Conservation (phyloP, 2,329 filamentous ascomycete genomes). For the Cladosporium phlei region DNA sequence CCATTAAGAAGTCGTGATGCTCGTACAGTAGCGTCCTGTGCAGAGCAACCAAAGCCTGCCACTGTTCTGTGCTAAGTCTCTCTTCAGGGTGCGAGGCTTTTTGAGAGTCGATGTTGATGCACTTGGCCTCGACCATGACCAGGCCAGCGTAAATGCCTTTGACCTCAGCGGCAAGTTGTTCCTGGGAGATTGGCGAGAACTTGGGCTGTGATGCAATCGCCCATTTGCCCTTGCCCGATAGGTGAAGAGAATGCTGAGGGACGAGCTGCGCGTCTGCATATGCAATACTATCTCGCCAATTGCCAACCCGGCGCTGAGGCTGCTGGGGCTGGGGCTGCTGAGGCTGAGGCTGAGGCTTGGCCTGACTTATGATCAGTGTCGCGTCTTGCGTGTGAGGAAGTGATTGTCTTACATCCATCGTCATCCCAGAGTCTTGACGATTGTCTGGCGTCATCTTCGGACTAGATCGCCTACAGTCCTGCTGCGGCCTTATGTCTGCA, state of each 20-base stretch:
- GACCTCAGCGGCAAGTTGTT: slow-evolving; percentile 75
- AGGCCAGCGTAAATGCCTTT: slow-evolving; percentile 79
- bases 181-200: slow-evolving; percentile 57
- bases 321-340: too few species aligned
- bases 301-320: too few species aligned
- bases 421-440: too few species aligned
- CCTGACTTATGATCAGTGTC: too few species aligned
- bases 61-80: slow-evolving; percentile 60
- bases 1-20: slow-evolving; percentile 62
- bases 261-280: slow-evolving; percentile 2
- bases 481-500: background rate
- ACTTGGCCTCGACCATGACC: slow-evolving; percentile 81
- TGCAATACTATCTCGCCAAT: background rate
- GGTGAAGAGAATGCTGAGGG: slow-evolving; percentile 4
- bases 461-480: too few species aligned
- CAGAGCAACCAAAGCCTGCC: slow-evolving; percentile 75
- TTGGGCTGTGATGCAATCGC: slow-evolving; percentile 19
- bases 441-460: too few species aligned
- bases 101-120: slow-evolving; percentile 73
- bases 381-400: too few species aligned
- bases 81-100: slow-evolving; percentile 52
- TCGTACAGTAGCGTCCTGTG: slow-evolving; percentile 60
- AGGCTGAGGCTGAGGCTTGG: too few species aligned
- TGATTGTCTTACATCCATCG: too few species aligned
- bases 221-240: background rate